Conservation (phyloP, 2,329 filamentous ascomycete genomes). For the Diplodia mutila region DNA sequence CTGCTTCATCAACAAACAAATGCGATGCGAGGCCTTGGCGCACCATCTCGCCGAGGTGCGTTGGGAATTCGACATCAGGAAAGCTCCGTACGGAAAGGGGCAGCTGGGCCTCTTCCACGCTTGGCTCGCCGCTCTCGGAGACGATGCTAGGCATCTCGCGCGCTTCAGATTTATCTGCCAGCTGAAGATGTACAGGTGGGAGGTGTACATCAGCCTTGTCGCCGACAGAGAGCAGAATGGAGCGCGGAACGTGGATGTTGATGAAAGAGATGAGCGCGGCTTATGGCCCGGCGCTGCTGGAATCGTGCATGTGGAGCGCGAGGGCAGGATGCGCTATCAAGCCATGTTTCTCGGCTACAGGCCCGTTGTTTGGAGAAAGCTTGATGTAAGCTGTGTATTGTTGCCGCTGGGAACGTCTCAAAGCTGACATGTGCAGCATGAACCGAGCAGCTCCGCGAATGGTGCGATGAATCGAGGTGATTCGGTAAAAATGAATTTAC, state of each 20-base stretch:
- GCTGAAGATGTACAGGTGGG: not conserved
- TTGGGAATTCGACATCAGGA: not conserved
- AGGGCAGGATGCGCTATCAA: not conserved
- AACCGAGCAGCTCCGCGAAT: not conserved
- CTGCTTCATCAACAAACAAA: not conserved
- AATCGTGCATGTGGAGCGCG: not conserved
- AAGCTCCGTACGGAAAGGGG: not conserved
- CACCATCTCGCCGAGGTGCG: not conserved
- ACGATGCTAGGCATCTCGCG: not conserved
- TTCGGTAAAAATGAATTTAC: not conserved
- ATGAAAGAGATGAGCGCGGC: not conserved
- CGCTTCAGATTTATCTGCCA: not conserved
- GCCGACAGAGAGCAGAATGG: not conserved
- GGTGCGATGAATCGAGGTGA: not conserved
- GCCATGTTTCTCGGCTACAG: constrained; percentile 1
- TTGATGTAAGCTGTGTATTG: not conserved
- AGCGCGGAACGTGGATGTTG: not conserved
- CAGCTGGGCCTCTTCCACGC: not conserved
- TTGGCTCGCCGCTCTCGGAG: not conserved
- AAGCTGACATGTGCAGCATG: not conserved
- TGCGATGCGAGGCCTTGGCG: not conserved
- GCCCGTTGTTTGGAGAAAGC: not conserved
- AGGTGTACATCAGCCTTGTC: constrained; percentile 5
- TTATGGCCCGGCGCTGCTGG: not conserved
- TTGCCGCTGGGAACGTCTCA: not conserved